phyloP scores from a whole-genome alignment of 768 basidiomycete genomes.

The Rhizopogon sp. region DNA sequence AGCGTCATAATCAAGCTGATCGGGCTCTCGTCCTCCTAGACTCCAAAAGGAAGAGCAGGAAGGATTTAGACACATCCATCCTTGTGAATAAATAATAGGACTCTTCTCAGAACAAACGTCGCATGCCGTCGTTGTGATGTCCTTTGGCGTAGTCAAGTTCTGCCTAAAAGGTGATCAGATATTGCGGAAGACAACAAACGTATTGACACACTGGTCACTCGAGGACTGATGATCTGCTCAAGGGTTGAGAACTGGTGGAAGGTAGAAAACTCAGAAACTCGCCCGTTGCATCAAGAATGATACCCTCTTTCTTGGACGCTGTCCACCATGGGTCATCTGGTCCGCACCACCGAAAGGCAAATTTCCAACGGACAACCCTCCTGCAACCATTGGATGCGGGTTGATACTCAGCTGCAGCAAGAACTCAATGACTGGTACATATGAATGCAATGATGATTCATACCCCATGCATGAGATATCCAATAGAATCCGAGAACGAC shows the following conservation, averaged over 20 bases:
- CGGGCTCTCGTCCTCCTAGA: slow-evolving; percentile 23
- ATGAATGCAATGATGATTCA: slow-evolving; percentile 5
- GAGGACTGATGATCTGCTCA: neutral
- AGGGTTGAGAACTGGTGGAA: neutral
- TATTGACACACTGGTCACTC: neutral
- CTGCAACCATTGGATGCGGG: slow-evolving; percentile 40
- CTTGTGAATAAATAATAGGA: slow-evolving; percentile 47
- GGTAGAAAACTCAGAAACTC: too few relatives aligned
- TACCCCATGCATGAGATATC: slow-evolving; percentile 56
- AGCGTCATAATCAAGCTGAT: slow-evolving; percentile 40
- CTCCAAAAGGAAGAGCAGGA: slow-evolving; percentile 55
- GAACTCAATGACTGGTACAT: slow-evolving; percentile 10
- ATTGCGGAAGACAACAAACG: neutral
- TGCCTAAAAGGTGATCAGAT: neutral
- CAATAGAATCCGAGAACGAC: slow-evolving; percentile 57
- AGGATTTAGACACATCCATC: slow-evolving; percentile 64
- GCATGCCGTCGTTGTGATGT: slow-evolving; percentile 26
- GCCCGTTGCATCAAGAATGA: neutral
- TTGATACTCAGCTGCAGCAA: slow-evolving; percentile 53
- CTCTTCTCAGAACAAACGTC: slow-evolving; percentile 37
- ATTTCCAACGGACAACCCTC: slow-evolving; percentile 72
- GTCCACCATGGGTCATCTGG: slow-evolving; percentile 59
- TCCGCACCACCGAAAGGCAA: slow-evolving; percentile 80
- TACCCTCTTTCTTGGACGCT: slow-evolving; percentile 2
- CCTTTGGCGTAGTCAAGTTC: neutral